Percentiles rank a stretch among this genome's conserved stretches.
phyloP scores from a whole-genome alignment of 208 protist species.

The Kentomonas sorsogonicus region DNA sequence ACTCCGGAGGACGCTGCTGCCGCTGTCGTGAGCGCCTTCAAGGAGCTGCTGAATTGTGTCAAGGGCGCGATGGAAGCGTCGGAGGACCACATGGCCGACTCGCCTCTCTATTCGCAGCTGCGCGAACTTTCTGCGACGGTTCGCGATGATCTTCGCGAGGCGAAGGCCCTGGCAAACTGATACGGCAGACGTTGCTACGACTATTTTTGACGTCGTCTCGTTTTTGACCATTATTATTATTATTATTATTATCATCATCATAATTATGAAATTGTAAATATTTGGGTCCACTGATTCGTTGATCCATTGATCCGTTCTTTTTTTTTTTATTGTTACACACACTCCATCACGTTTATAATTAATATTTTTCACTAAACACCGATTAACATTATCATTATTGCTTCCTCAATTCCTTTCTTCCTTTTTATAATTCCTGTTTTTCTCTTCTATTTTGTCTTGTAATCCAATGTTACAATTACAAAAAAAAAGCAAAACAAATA shows the following conservation, averaged over 20 bases:
- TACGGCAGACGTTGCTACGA: neutral
- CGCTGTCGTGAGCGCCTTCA: slow-evolving; percentile 32
- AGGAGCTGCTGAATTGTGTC: slow-evolving; percentile 53
- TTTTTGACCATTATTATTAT: slow-evolving; percentile 20
- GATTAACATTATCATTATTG: neutral
- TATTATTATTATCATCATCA: slow-evolving; percentile 9
- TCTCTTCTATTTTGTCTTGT: slow-evolving; percentile 2
- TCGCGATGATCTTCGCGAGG: slow-evolving; percentile 33
- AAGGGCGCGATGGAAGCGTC: slow-evolving; percentile 54
- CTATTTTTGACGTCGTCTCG: slow-evolving; percentile 6
- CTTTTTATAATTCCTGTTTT: slow-evolving; percentile 6
- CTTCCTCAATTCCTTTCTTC: slow-evolving; percentile 10
- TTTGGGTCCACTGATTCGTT: slow-evolving; percentile 1
- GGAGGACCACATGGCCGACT: slow-evolving; percentile 67
- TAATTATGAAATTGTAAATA: neutral
- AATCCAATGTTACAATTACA: no score
- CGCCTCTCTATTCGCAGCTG: slow-evolving; percentile 36
- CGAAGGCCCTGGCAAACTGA: slow-evolving; percentile 35
- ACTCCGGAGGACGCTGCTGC: slow-evolving; percentile 19
- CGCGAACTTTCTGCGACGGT: slow-evolving; percentile 34
- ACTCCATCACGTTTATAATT: neutral
- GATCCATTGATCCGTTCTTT: neutral
- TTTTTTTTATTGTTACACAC: neutral
- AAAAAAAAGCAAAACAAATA: no score
- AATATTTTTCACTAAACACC: neutral